Conservation (phyloP, 75 land plant genomes). For the Picea glauca region DNA sequence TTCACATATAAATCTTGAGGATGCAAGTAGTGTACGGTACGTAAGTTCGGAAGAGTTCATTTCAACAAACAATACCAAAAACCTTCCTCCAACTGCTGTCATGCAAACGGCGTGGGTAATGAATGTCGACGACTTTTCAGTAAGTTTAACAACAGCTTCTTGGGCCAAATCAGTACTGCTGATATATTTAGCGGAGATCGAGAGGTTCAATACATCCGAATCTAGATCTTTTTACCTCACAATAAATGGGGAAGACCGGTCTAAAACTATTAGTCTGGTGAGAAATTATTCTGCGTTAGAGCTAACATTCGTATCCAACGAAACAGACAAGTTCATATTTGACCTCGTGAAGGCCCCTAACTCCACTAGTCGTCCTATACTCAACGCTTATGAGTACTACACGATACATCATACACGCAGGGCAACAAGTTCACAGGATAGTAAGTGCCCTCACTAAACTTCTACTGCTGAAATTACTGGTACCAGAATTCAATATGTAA, state of each 20-base stretch:
- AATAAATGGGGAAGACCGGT: too few relatives aligned
- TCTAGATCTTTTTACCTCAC: not conserved
- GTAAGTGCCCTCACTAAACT: not conserved
- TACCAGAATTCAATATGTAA: too few relatives aligned
- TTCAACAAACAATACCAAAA: not conserved
- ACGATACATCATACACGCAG: not conserved
- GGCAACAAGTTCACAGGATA: not conserved
- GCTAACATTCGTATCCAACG: not conserved
- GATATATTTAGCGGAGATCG: not conserved
- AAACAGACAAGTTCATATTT: not conserved
- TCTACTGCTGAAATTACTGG: too few relatives aligned
- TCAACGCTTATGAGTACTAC: slow-evolving; percentile 2
- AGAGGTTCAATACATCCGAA: not conserved
- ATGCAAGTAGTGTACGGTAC: not conserved
- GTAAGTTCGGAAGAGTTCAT: not conserved
- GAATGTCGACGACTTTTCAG: too few relatives aligned
- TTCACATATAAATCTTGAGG: not conserved
- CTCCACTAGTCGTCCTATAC: not conserved
- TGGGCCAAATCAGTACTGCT: not conserved
- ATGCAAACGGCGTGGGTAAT: not conserved
- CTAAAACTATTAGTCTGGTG: not conserved
- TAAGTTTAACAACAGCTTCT: too few relatives aligned
- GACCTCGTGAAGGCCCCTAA: not conserved
- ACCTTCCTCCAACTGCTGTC: not conserved
- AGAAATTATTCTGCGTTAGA: not conserved